Conservation (phyloP, 768 basidiomycete genomes). For the Dictyophora rubrovolvata region DNA sequence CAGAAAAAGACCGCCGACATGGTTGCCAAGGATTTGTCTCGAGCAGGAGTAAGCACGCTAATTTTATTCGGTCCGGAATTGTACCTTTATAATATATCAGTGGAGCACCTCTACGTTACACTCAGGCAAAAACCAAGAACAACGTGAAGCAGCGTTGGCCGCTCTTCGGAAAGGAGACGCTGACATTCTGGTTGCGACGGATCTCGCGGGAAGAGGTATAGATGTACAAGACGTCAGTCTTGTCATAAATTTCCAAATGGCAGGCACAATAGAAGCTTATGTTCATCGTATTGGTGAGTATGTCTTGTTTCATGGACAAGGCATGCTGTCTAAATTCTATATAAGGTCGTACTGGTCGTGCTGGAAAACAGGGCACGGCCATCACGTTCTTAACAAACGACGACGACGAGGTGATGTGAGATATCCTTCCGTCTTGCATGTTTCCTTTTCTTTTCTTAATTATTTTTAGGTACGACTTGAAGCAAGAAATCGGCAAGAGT, state of each 20-base stretch:
- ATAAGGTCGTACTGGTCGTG: slow-evolving; percentile 90
- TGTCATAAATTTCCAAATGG: slow-evolving; percentile 98
- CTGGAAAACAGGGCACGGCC: slow-evolving; percentile 86
- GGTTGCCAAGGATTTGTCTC: slow-evolving; percentile 89
- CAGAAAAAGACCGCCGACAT: slow-evolving; percentile 99
- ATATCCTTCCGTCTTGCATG: slow-evolving; percentile 10
- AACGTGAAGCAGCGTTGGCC: slow-evolving; percentile 87
- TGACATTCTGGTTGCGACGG: slow-evolving; percentile 90
- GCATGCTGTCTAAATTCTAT: slow-evolving; percentile 6
- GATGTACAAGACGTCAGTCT: slow-evolving; percentile 95
- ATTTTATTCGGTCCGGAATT: slow-evolving; percentile 7
- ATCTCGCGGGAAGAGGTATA: slow-evolving; percentile 96
- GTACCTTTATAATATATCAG: slow-evolving; percentile 27
- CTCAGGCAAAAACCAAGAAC: slow-evolving; percentile 96
- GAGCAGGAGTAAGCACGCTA: slow-evolving; percentile 60
- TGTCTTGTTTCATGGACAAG: neutral
- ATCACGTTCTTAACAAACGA: slow-evolving; percentile 96
- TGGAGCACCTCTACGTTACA: slow-evolving; percentile 90
- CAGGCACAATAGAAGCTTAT: slow-evolving; percentile 90
- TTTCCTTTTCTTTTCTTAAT: neutral
- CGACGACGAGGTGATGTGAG: slow-evolving; percentile 94
- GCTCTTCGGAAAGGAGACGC: slow-evolving; percentile 76
- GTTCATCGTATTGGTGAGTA: slow-evolving; percentile 90
- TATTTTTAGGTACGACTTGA: slow-evolving; percentile 79
- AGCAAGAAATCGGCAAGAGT: slow-evolving; percentile 92